These are phyloP conservation scores for Raffaelea albimanens DNA, from an alignment of 2,329 filamentous ascomycete genomes.

Conservation along the genomic window DNA sequence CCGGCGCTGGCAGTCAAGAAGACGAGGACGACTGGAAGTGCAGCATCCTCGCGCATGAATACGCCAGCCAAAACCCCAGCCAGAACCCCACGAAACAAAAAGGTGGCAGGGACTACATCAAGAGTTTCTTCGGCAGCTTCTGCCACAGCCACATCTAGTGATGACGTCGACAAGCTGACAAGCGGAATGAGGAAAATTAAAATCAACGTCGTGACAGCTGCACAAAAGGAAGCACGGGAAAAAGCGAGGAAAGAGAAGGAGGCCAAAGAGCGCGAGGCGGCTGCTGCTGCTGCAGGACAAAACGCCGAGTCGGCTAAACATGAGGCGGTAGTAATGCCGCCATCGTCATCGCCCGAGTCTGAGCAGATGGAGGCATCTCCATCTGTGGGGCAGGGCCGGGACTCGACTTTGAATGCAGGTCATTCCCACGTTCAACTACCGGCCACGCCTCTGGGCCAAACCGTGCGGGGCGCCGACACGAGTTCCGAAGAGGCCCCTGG, in stretches of 20 bases:
- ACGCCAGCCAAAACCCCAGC: neutral
- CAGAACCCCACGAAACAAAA: neutral
- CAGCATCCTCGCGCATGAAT: slow-evolving; percentile 8
- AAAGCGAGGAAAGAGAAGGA: no score
- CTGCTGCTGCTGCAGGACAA: neutral
- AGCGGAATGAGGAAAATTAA: slow-evolving; percentile 53
- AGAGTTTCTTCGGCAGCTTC: slow-evolving; percentile 11
- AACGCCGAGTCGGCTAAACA: neutral
- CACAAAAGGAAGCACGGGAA: slow-evolving; percentile 45
- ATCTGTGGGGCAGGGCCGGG: neutral
- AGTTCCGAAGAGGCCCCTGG: slow-evolving; percentile 2
- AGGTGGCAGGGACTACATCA: slow-evolving; percentile 1
- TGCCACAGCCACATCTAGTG: slow-evolving; percentile 14
- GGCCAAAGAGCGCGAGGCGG: neutral
- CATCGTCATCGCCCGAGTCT: neutral
- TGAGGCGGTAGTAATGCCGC: neutral
- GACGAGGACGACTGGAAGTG: slow-evolving; percentile 32
- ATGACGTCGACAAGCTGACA: slow-evolving; percentile 45
- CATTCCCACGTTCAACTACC: neutral
- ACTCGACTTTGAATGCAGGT: no score
- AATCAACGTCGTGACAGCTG: slow-evolving; percentile 50
- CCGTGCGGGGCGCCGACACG: slow-evolving; percentile 1
- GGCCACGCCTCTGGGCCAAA: neutral
- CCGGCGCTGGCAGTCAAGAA: slow-evolving; percentile 46
- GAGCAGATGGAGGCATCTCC: neutral